These are phyloP conservation scores for Lasiosphaeriaceae sp. DNA, from an alignment of 495 filamentous ascomycete genomes.

Conservation along the genomic window DNA sequence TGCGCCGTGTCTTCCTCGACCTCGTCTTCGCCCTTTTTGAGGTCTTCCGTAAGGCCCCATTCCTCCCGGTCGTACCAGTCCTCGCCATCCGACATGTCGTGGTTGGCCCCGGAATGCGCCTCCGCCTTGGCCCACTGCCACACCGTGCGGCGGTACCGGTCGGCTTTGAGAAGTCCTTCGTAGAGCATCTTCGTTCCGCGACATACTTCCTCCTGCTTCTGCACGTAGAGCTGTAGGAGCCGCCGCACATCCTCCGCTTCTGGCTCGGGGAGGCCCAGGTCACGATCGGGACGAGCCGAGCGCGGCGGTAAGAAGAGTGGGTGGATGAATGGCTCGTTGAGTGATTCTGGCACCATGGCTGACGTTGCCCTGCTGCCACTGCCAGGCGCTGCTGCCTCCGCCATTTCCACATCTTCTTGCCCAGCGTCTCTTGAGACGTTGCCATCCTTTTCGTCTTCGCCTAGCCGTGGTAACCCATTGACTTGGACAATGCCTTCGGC, in stretches of 20 bases:
- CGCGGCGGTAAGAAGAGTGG: constrained; percentile 78
- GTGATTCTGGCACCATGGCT: constrained; percentile 20
- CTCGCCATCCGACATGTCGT: constrained; percentile 80
- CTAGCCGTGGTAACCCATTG: constrained; percentile 9
- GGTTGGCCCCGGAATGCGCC: constrained; percentile 69
- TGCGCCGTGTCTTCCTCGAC: constrained; percentile 75
- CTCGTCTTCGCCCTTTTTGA: constrained; percentile 89
- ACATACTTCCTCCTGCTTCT: constrained; percentile 93
- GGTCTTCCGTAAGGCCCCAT: constrained; percentile 78
- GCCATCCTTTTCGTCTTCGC: not conserved
- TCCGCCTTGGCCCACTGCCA: constrained; percentile 85
- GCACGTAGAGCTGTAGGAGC: constrained; percentile 78
- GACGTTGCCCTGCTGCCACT: not conserved
- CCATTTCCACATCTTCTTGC: constrained; percentile 43
- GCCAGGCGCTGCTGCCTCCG: constrained; percentile 18
- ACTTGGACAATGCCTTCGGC: not conserved
- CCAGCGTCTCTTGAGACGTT: not conserved
- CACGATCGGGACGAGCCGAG: constrained; percentile 66
- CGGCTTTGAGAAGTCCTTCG: constrained; percentile 68
- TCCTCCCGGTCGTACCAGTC: constrained; percentile 93
- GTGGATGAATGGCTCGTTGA: constrained; percentile 60
- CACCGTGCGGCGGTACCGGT: constrained; percentile 73
- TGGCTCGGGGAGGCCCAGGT: constrained; percentile 70
- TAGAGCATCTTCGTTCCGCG: constrained; percentile 74
- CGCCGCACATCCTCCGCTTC: constrained; percentile 90